Percentiles rank a stretch among this genome's conserved stretches.
These are phyloP conservation scores for Agaricus subrufescens DNA, from an alignment of 768 basidiomycete species.

Conservation along the genomic window DNA sequence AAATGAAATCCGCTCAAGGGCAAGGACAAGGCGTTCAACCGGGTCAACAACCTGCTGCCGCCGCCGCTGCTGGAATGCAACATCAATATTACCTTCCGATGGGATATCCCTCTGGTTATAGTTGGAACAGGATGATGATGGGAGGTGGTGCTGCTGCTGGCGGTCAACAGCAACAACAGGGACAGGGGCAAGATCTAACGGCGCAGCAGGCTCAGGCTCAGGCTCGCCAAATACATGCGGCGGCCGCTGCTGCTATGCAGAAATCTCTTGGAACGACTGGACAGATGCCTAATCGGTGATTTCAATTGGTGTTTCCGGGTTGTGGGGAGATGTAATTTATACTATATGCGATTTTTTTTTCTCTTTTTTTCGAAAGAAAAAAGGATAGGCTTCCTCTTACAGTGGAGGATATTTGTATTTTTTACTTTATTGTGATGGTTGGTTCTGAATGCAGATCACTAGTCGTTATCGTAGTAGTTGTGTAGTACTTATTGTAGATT, in stretches of 20 bases:
- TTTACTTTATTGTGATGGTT: too few species aligned
- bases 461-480: not conserved
- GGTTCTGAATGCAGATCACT: not conserved
- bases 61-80: not conserved
- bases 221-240: not conserved
- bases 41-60: slow-evolving; percentile 3
- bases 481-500: not conserved
- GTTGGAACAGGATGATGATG: not conserved
- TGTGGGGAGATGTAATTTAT: not conserved
- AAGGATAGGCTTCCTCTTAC: too few species aligned
- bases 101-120: not conserved
- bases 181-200: not conserved
- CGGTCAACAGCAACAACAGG: not conserved
- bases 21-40: not conserved
- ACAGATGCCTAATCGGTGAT: not conserved
- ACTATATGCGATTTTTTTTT: too few species aligned
- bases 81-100: slow-evolving; percentile 5
- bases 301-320: not conserved
- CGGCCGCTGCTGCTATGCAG: not conserved
- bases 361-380: too few species aligned
- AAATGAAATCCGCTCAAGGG: slow-evolving; percentile 12
- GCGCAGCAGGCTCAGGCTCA: not conserved
- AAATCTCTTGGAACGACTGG: not conserved
- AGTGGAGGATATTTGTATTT: not conserved
- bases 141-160: not conserved